These are phyloP conservation scores for Boletellus deceptivus DNA, from an alignment of 1,284 basidiomycete species.

Conservation along the genomic window DNA sequence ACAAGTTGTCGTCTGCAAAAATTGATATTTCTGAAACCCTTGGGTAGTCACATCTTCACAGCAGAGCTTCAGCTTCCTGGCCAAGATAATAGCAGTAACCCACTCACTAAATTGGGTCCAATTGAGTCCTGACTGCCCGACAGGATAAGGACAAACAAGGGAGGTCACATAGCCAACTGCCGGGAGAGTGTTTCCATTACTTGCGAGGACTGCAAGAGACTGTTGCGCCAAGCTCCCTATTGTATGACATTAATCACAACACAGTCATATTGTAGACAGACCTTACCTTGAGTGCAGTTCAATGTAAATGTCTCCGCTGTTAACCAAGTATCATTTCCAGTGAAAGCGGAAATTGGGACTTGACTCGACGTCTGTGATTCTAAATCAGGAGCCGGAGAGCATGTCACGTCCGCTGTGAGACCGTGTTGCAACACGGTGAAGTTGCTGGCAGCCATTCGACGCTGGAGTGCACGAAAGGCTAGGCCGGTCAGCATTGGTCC, in stretches of 20 bases:
- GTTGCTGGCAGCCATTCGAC: not conserved
- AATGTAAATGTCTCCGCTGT: not conserved
- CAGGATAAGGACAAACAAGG: conserved; percentile 7
- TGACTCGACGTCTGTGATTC: too few relatives aligned
- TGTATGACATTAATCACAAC: too few relatives aligned
- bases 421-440: conserved; percentile 11
- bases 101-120: conserved; percentile 1
- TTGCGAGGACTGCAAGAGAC: too few relatives aligned
- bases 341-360: not conserved
- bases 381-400: not conserved
- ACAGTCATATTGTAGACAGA: too few relatives aligned
- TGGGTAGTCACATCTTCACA: conserved; percentile 1
- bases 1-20: conserved; percentile 8
- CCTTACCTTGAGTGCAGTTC: not conserved
- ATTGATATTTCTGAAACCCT: conserved; percentile 5
- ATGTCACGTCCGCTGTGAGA: conserved; percentile 9
- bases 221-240: conserved; percentile 1
- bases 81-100: not conserved
- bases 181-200: not conserved
- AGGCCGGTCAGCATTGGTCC: not conserved
- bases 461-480: not conserved
- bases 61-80: not conserved
- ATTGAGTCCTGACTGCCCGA: not conserved
- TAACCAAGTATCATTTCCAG: not conserved
- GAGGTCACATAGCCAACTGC: conserved; percentile 6